Evolutionary conservation across 352 stramenopile genomes (phyloP).

Genomic region (Phytophthora cactorum): DNA sequence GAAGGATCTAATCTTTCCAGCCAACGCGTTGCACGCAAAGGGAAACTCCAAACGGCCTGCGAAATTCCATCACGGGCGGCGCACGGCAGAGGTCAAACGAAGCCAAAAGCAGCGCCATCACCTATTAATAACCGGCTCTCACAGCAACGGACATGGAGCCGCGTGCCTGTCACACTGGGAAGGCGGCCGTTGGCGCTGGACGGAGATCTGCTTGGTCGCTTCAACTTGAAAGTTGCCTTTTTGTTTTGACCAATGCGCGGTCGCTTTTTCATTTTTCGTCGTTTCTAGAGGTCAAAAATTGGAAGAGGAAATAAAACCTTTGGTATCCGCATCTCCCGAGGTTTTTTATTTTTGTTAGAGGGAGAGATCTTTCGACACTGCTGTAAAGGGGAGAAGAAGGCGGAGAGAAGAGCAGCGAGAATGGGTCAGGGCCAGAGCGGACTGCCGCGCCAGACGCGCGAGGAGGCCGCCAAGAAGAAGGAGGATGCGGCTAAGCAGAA

Average conservation of each 20-base stretch:
- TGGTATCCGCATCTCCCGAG: slow-evolving; percentile 4
- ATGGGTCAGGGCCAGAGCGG: slow-evolving; percentile 91
- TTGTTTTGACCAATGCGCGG: not conserved
- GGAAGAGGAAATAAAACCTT: slow-evolving; percentile 14
- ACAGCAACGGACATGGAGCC: slow-evolving; percentile 31
- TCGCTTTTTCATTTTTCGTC: slow-evolving; percentile 10
- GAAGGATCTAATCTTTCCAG: slow-evolving; percentile 21
- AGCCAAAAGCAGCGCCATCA: slow-evolving; percentile 13
- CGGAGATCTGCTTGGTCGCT: slow-evolving; percentile 21
- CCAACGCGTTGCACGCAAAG: slow-evolving; percentile 8
- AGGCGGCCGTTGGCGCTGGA: slow-evolving; percentile 16
- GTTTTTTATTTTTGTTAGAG: slow-evolving; percentile 11
- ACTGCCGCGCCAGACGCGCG: slow-evolving; percentile 77
- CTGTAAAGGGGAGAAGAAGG: slow-evolving; percentile 27
- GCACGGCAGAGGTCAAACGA: slow-evolving; percentile 1
- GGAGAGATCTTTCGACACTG: slow-evolving; percentile 39
- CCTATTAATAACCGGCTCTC: slow-evolving; percentile 30
- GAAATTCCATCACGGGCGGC: slow-evolving; percentile 20
- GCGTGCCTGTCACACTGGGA: slow-evolving; percentile 7
- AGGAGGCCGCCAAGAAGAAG: slow-evolving; percentile 90
- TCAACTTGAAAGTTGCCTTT: slow-evolving; percentile 14
- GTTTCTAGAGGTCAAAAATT: slow-evolving; percentile 15
- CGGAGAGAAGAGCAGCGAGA: slow-evolving; percentile 24
- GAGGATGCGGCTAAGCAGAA: slow-evolving; percentile 92
- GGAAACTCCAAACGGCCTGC: slow-evolving; percentile 36